A percentile compares a stretch with the other conserved stretches of the same genome.
These are phyloP conservation scores for Malbranchea zuffiana DNA, from an alignment of 2,329 filamentous ascomycete species.

Conservation along the genomic window DNA sequence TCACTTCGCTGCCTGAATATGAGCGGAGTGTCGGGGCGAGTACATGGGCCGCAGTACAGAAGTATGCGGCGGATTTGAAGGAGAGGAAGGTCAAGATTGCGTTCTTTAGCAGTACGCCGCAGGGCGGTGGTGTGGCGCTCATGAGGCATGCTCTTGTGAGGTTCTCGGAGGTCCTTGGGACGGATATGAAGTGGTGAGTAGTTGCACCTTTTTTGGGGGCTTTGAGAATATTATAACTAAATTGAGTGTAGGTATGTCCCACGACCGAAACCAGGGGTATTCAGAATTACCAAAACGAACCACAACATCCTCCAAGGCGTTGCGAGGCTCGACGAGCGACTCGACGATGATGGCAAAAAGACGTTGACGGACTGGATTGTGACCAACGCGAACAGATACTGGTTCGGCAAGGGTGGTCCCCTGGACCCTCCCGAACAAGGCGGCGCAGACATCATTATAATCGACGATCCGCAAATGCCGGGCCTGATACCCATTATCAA, in stretches of 20 bases:
- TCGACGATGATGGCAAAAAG: constrained; percentile 51
- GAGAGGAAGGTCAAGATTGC: constrained; percentile 56
- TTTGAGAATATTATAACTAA: constrained; percentile 27
- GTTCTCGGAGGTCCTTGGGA: constrained; percentile 54
- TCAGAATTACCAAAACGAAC: constrained; percentile 74
- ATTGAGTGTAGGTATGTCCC: constrained; percentile 50
- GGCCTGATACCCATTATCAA: constrained; percentile 66
- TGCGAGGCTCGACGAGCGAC: constrained; percentile 51
- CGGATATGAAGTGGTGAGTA: constrained; percentile 64
- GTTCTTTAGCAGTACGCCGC: constrained; percentile 70
- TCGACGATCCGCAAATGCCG: constrained; percentile 81
- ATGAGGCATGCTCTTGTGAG: constrained; percentile 72
- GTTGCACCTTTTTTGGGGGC: neutral
- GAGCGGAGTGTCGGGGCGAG: constrained; percentile 47
- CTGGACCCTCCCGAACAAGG: constrained; percentile 54
- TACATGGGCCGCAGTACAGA: constrained; percentile 56
- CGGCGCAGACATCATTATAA: constrained; percentile 64
- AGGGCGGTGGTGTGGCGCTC: constrained; percentile 70
- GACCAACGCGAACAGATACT: constrained; percentile 64
- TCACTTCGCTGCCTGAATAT: constrained; percentile 50
- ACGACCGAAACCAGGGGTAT: constrained; percentile 67
- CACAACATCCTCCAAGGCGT: constrained; percentile 84
- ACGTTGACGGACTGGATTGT: constrained; percentile 60
- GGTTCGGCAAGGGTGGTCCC: constrained; percentile 58
- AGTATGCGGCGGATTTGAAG: constrained; percentile 54